Conservation (phyloP, 2,329 filamentous ascomycete species). For the Ophiostoma triangulosporum region DNA sequence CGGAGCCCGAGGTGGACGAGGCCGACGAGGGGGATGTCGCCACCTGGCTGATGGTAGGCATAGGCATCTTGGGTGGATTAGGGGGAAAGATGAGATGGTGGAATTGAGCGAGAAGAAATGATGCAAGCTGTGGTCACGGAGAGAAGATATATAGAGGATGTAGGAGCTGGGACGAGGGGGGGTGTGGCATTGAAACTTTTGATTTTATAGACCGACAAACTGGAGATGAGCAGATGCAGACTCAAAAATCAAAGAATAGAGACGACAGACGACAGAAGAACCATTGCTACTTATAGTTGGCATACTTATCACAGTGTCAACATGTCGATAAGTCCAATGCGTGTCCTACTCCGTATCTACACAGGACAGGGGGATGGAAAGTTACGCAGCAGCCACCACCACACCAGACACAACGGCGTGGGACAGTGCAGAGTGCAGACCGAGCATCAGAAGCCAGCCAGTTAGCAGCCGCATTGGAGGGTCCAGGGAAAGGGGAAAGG, state of each 20-base stretch:
- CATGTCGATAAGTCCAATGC: no score
- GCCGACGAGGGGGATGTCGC: not conserved
- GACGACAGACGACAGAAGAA: not conserved
- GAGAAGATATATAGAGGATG: constrained; percentile 1
- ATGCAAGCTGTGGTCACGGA: not conserved
- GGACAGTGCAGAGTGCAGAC: not conserved
- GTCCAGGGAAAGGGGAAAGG: not conserved
- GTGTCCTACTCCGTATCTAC: no score
- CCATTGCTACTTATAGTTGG: not conserved
- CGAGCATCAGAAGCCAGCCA: not conserved
- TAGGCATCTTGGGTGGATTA: constrained; percentile 7
- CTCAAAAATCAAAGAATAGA: not conserved
- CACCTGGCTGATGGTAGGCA: not conserved
- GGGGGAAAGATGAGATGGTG: no score
- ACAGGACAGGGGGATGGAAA: not conserved
- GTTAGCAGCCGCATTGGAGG: not conserved
- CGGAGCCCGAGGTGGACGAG: constrained; percentile 3
- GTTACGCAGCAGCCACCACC: not conserved
- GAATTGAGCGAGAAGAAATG: not conserved
- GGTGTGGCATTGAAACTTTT: not conserved
- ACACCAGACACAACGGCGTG: not conserved
- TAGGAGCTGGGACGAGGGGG: not conserved
- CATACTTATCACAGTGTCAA: no score
- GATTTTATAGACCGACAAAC: not conserved
- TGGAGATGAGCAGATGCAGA: not conserved